Conservation (phyloP, 2,329 filamentous ascomycete genomes). For the Phialocephala sp. region DNA sequence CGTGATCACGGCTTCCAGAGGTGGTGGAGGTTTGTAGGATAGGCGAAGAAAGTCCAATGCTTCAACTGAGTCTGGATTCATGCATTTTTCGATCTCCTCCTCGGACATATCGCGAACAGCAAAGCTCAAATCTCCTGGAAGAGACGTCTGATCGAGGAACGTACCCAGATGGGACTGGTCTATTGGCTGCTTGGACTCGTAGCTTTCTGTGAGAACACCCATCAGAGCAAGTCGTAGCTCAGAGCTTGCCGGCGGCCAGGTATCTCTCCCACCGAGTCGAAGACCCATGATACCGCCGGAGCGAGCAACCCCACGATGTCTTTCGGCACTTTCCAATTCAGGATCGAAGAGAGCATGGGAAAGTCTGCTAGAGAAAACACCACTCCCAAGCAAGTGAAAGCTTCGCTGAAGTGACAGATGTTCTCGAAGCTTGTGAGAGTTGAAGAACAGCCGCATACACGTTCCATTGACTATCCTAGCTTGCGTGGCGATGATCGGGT, state of each 20-base stretch:
- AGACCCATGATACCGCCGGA: conserved; percentile 79
- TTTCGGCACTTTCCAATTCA: conserved; percentile 79
- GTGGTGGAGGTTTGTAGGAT: conserved; percentile 78
- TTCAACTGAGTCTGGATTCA: conserved; percentile 81
- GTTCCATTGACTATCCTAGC: conserved; percentile 78
- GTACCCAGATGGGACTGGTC: conserved; percentile 41
- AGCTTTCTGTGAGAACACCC: conserved; percentile 81
- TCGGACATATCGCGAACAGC: conserved; percentile 80
- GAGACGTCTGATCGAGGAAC: conserved; percentile 43
- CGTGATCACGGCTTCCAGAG: conserved; percentile 77
- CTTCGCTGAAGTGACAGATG: conserved; percentile 78
- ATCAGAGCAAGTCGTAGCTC: conserved; percentile 89
- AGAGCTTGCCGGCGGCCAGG: conserved; percentile 92
- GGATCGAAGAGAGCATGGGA: conserved; percentile 86
- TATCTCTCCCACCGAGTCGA: conserved; percentile 78
- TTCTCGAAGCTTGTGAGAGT: conserved; percentile 69
- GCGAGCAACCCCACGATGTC: conserved; percentile 70
- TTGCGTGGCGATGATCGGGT: conserved; percentile 75
- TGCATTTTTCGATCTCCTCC: conserved; percentile 80
- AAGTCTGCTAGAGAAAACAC: conserved; percentile 79
- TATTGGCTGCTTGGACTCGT: conserved; percentile 46
- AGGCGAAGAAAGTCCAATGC: conserved; percentile 93
- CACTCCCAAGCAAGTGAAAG: conserved; percentile 86
- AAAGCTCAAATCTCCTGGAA: conserved; percentile 79
- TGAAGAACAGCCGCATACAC: conserved; percentile 78